Conservation (phyloP, 2,329 filamentous ascomycete genomes). For the Aspergillus pseudoterreus region DNA sequence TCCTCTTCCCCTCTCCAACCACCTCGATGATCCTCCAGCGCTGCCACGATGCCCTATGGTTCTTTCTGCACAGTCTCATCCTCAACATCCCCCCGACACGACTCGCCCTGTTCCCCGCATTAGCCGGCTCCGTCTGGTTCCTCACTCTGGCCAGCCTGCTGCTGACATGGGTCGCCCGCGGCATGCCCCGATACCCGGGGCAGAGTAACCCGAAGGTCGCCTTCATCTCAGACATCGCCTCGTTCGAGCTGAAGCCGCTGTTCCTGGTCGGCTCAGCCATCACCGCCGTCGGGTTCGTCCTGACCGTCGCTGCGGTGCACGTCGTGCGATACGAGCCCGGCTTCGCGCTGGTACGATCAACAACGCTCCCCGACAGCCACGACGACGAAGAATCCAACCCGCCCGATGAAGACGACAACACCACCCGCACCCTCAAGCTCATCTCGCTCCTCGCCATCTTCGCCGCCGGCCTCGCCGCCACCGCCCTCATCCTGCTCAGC, state of each 20-base stretch:
- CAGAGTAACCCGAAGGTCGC: slow-evolving; percentile 17
- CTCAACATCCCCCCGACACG: slow-evolving; percentile 20
- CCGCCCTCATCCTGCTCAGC: slow-evolving; percentile 14
- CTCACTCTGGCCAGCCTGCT: slow-evolving; percentile 16
- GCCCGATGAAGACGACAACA: slow-evolving; percentile 11
- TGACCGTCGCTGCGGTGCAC: slow-evolving; percentile 18
- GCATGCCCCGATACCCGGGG: slow-evolving; percentile 17
- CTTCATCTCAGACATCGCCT: slow-evolving; percentile 22
- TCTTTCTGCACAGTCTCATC: slow-evolving; percentile 14
- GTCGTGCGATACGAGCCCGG: slow-evolving; percentile 21
- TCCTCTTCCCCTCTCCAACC: slow-evolving; percentile 37
- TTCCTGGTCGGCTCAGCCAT: slow-evolving; percentile 19
- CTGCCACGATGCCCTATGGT: slow-evolving; percentile 16
- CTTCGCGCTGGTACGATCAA: slow-evolving; percentile 11
- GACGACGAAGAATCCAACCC: neutral
- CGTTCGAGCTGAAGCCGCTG: slow-evolving; percentile 20
- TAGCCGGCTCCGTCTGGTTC: slow-evolving; percentile 19
- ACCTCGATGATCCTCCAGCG: slow-evolving; percentile 3
- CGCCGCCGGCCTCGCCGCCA: slow-evolving; percentile 13
- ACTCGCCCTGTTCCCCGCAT: slow-evolving; percentile 16
- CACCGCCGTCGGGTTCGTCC: slow-evolving; percentile 17
- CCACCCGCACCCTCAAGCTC: slow-evolving; percentile 13
- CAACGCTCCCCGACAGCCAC: neutral
- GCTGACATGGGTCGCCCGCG: slow-evolving; percentile 16
- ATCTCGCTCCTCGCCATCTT: slow-evolving; percentile 18